Percentiles rank a stretch among this genome's conserved stretches.
Evolutionary conservation across 768 basidiomycete species (phyloP).

Genomic region (Mycena albidolilacea): DNA sequence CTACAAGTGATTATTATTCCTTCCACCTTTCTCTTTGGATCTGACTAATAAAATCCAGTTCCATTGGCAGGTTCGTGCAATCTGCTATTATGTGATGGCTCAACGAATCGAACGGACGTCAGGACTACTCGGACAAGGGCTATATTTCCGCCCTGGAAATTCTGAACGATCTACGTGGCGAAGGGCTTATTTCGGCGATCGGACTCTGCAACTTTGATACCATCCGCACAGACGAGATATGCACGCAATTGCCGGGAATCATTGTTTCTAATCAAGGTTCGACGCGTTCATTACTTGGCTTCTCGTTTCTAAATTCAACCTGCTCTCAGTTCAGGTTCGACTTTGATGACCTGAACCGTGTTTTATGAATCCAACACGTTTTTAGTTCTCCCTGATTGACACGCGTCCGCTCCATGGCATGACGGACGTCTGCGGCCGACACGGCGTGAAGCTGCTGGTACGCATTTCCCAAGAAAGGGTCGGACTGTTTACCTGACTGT

Average conservation of each 20-base stretch:
- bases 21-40: not conserved
- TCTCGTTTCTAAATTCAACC: no score
- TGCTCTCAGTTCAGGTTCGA: slow-evolving; percentile 69
- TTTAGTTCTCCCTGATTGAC: slow-evolving; percentile 86
- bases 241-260: slow-evolving; percentile 75
- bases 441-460: slow-evolving; percentile 77
- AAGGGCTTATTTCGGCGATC: slow-evolving; percentile 73
- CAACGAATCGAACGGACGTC: not conserved
- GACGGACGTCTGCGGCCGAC: slow-evolving; percentile 82
- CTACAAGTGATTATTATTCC: slow-evolving; percentile 68
- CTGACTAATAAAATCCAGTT: slow-evolving; percentile 61
- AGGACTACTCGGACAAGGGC: slow-evolving; percentile 65
- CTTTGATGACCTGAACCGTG: not conserved
- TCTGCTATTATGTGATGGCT: not conserved
- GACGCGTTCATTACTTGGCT: no score
- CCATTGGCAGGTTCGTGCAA: slow-evolving; percentile 71
- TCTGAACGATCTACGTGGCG: slow-evolving; percentile 70
- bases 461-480: not conserved
- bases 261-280: slow-evolving; percentile 80
- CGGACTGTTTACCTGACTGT: not conserved
- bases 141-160: slow-evolving; percentile 62
- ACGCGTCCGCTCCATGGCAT: slow-evolving; percentile 84
- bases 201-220: slow-evolving; percentile 89
- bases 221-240: slow-evolving; percentile 83
- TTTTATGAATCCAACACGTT: not conserved